Conservation (phyloP, 495 filamentous ascomycete genomes). For the Chaetomium cochliodes region DNA sequence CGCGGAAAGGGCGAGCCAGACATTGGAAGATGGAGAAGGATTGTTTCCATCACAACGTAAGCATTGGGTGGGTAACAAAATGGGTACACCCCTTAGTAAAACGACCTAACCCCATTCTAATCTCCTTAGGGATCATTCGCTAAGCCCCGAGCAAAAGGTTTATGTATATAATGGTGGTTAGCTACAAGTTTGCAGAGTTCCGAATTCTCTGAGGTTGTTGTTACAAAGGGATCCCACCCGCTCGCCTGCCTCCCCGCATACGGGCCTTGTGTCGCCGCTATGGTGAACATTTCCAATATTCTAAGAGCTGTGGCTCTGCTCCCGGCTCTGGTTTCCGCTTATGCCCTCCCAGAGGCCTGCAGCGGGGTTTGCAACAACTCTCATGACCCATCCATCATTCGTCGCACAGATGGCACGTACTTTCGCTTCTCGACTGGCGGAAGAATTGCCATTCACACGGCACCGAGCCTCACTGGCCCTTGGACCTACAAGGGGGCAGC, state of each 20-base stretch:
- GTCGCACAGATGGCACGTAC: slow-evolving; percentile 65
- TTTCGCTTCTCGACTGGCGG: slow-evolving; percentile 70
- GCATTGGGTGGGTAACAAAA: too few relatives aligned
- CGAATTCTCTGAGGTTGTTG: too few relatives aligned
- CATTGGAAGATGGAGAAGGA: too few relatives aligned
- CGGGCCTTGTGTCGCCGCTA: not conserved
- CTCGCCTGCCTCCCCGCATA: too few relatives aligned
- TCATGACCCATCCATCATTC: slow-evolving; percentile 65
- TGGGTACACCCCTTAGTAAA: too few relatives aligned
- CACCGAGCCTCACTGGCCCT: slow-evolving; percentile 58
- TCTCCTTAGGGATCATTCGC: too few relatives aligned
- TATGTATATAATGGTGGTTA: too few relatives aligned
- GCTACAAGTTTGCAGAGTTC: too few relatives aligned
- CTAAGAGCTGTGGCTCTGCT: slow-evolving; percentile 9
- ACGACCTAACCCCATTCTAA: too few relatives aligned
- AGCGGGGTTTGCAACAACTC: slow-evolving; percentile 58
- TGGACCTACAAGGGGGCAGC: slow-evolving; percentile 61
- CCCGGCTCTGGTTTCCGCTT: not conserved
- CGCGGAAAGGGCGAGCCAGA: not conserved
- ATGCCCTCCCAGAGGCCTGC: slow-evolving; percentile 55
- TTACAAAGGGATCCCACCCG: too few relatives aligned
- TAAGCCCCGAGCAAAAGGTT: too few relatives aligned
- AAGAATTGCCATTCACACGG: slow-evolving; percentile 58
- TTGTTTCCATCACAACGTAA: too few relatives aligned
- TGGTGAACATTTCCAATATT: not conserved